phyloP scores from a whole-genome alignment of 306 rosid genomes.

The Bauhinia variegata region DNA sequence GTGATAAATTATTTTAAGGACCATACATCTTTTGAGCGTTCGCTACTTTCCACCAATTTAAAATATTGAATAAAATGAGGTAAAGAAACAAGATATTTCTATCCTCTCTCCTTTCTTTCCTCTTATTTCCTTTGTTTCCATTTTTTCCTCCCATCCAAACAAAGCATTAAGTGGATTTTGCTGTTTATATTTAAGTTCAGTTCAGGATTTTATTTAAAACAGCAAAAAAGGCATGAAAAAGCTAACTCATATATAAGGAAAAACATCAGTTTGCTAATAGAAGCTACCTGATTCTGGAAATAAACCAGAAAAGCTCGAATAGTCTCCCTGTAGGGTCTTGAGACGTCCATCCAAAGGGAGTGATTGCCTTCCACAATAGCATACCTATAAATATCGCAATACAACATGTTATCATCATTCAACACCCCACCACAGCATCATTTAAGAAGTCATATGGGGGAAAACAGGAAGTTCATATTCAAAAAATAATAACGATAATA shows the following conservation, averaged over 20 bases:
- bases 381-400: conserved; percentile 63
- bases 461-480: neutral
- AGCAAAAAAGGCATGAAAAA: neutral
- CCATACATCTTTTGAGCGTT: neutral
- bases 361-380: conserved; percentile 88
- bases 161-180: neutral
- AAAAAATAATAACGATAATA: too few species aligned
- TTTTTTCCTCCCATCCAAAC: too few species aligned
- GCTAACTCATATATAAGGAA: conserved; percentile 21
- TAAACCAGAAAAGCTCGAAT: conserved; percentile 89
- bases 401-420: conserved; percentile 35
- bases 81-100: neutral
- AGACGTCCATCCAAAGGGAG: conserved; percentile 78
- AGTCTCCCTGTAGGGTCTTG: conserved; percentile 93
- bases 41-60: neutral
- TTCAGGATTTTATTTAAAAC: neutral
- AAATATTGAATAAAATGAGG: neutral
- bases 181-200: neutral
- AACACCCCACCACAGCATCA: conserved; percentile 24
- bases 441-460: conserved; percentile 30
- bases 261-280: conserved; percentile 2
- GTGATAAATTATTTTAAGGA: neutral
- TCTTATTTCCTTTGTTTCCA: too few species aligned
- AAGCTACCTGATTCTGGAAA: conserved; percentile 86
- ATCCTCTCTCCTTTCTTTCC: too few species aligned